phyloP scores from a whole-genome alignment of 2,329 filamentous ascomycete genomes.

The Massarina eburnea region DNA sequence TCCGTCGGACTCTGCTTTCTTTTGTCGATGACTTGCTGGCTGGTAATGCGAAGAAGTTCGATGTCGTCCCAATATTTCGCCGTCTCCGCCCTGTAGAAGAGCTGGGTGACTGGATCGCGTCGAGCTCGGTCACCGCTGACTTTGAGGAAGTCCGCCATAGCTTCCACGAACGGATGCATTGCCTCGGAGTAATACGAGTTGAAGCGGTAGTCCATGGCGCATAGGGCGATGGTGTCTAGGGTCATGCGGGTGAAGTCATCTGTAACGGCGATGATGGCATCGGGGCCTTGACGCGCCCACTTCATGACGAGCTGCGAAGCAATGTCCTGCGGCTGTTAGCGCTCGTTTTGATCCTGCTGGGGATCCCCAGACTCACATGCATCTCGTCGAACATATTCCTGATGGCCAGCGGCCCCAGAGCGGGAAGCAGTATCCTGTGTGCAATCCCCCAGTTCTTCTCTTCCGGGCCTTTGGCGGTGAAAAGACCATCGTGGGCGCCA shows the following conservation, averaged over 20 bases:
- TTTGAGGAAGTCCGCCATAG: conserved; percentile 43
- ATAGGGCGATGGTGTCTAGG: conserved; percentile 43
- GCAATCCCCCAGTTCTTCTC: conserved; percentile 57
- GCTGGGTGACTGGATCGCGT: conserved; percentile 32
- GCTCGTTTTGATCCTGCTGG: too few relatives aligned
- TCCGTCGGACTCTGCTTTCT: conserved; percentile 57
- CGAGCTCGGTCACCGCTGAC: conserved; percentile 38
- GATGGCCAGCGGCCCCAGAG: conserved; percentile 70
- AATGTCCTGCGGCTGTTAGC: conserved; percentile 54
- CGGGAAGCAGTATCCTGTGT: conserved; percentile 66
- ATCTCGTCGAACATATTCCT: conserved; percentile 64
- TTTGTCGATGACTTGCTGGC: conserved; percentile 58
- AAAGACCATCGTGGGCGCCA: conserved; percentile 44
- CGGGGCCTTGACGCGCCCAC: conserved; percentile 59
- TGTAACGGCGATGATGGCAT: conserved; percentile 36
- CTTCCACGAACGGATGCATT: conserved; percentile 42
- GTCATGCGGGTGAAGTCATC: conserved; percentile 44
- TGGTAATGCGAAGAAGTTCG: conserved; percentile 57
- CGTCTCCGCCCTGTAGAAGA: conserved; percentile 38
- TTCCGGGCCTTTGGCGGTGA: conserved; percentile 44
- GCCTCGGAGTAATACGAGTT: conserved; percentile 42
- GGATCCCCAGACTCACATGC: conserved; percentile 14
- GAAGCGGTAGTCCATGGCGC: conserved; percentile 47
- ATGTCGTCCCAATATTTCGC: conserved; percentile 58
- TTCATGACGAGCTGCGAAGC: conserved; percentile 67